These are phyloP conservation scores for Kwoniella shandongensis DNA, from an alignment of 768 basidiomycete genomes.

Conservation along the genomic window DNA sequence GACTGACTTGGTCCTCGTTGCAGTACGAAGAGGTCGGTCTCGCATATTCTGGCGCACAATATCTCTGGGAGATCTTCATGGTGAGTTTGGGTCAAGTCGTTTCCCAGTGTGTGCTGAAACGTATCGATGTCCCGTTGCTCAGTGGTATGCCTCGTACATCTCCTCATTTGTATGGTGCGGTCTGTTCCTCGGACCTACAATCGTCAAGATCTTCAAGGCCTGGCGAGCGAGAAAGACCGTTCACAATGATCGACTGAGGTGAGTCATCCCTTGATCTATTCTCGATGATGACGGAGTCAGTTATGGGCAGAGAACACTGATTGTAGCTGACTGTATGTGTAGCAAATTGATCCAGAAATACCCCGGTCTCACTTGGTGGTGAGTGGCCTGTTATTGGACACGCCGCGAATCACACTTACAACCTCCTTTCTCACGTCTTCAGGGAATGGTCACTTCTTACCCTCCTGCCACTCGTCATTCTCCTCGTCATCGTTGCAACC, in stretches of 20 bases:
- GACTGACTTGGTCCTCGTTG: background rate
- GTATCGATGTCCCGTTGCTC: too few relatives aligned
- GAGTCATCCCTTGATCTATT: background rate
- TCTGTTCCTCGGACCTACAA: constrained; percentile 11
- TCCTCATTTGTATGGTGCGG: constrained; percentile 19
- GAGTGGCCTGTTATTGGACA: too few relatives aligned
- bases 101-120: too few relatives aligned
- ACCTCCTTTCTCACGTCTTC: background rate
- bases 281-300: background rate
- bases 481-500: constrained; percentile 3
- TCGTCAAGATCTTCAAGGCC: constrained; percentile 2
- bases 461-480: constrained; percentile 13
- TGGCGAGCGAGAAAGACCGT: constrained; percentile 7
- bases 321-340: too few relatives aligned
- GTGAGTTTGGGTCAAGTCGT: background rate
- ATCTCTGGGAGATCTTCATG: constrained; percentile 20
- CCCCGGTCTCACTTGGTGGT: constrained; percentile 15
- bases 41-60: constrained; percentile 14
- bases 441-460: constrained; percentile 15
- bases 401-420: background rate
- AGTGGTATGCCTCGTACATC: constrained; percentile 21
- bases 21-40: constrained; percentile 18
- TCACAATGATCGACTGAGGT: constrained; percentile 17
- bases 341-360: background rate
- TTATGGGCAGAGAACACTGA: background rate